Evolutionary conservation across 176 grass and related monocot genomes (phyloP).

Genomic region (Musa troglodytarum): DNA sequence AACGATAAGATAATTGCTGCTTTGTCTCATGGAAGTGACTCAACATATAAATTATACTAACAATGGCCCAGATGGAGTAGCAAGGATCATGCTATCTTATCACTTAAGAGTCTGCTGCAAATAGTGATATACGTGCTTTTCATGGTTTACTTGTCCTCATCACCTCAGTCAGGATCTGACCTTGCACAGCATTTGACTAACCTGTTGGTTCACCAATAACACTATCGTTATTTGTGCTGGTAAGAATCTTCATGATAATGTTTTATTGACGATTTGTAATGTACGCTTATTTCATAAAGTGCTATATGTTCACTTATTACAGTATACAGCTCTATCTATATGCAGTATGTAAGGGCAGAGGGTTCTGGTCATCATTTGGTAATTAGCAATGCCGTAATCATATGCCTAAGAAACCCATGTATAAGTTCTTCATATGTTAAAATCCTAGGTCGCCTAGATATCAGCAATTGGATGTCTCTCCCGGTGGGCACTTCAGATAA

Average conservation of each 20-base stretch:
- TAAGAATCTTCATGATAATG: neutral
- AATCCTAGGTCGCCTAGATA: neutral
- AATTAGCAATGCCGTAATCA: neutral
- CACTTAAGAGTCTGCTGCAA: neutral
- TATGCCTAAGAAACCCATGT: neutral
- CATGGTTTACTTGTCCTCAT: neutral
- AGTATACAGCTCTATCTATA: neutral
- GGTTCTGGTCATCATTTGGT: neutral
- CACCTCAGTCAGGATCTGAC: neutral
- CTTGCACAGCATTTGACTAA: neutral
- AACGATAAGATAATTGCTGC: conserved; percentile 68
- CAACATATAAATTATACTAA: neutral
- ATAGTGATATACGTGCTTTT: neutral
- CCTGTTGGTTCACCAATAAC: neutral
- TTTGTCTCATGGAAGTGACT: conserved; percentile 48
- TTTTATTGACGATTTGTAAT: neutral
- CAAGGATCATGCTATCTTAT: neutral
- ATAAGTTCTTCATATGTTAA: neutral
- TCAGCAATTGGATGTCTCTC: neutral
- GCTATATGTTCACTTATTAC: conserved; percentile 1
- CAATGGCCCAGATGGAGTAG: neutral
- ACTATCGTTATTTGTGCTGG: neutral
- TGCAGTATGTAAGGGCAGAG: neutral
- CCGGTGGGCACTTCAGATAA: neutral
- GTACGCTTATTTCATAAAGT: neutral